A percentile compares a stretch with the other conserved stretches of the same genome.
Conservation (phyloP, 2,329 filamentous ascomycete genomes). For the Pseudogymnoascus sp. region DNA sequence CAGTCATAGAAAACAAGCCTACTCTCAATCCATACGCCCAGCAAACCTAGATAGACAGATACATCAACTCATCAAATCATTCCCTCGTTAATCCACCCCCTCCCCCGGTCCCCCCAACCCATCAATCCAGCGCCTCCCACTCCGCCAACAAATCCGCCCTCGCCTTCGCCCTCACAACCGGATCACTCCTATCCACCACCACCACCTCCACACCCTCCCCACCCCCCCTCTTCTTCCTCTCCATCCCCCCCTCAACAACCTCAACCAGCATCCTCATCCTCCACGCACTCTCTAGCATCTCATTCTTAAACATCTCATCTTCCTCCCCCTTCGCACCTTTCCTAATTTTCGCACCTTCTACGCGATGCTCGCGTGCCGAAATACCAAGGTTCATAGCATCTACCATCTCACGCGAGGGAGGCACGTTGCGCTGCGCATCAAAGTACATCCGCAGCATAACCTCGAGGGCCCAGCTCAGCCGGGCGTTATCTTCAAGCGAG, state of each 20-base stretch:
- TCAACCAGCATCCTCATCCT: background rate
- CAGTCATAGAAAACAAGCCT: too few species aligned
- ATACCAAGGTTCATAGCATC: slow-evolving; percentile 47
- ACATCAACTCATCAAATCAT: background rate
- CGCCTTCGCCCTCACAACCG: background rate
- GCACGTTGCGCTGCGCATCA: slow-evolving; percentile 23
- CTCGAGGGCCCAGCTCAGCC: slow-evolving; percentile 50
- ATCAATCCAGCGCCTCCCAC: background rate
- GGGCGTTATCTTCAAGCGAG: slow-evolving; percentile 46
- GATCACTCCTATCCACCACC: slow-evolving; percentile 16
- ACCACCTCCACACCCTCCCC: slow-evolving; percentile 22
- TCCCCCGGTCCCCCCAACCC: background rate
- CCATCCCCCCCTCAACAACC: slow-evolving; percentile 31
- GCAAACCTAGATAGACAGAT: too few species aligned
- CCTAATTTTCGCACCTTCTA: background rate
- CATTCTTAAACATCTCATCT: background rate
- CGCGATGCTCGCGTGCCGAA: slow-evolving; percentile 34
- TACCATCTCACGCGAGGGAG: slow-evolving; percentile 29
- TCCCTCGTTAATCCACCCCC: background rate
- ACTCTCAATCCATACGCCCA: too few species aligned
- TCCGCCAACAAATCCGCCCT: background rate
- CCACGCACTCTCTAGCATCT: background rate
- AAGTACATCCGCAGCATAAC: slow-evolving; percentile 41
- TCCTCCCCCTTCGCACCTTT: background rate
- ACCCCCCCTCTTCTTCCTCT: slow-evolving; percentile 36